Evolutionary conservation across 768 basidiomycete genomes (phyloP), one percentile per base, ranked within the genome.

Genomic region (Holtermanniella nyarrowii): DNA sequence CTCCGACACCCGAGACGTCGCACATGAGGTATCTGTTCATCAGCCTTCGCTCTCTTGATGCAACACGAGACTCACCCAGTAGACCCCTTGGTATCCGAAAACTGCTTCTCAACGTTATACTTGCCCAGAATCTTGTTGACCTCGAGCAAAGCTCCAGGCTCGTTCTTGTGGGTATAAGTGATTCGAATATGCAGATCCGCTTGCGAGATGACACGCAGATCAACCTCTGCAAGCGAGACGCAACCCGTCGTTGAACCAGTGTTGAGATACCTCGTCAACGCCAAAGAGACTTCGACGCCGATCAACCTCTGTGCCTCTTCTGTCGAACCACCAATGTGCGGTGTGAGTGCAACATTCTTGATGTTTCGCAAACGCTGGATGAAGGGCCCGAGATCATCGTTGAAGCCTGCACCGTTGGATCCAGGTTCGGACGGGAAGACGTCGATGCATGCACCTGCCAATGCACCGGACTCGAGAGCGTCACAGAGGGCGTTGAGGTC

Each of bases 171-270:
- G 45, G 95, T 85, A 72, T 96, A 82, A 74, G 95, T 97, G 26
- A 99, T 77, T 56, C 95, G 85, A 58, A 96, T 80, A 65, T 85
- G 78, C 46, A 79, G 79, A 66, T 90, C 84, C 58, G 89, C 86
- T 2, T 82, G 80, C 10, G 84, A 81, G 70, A 97, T 93, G 48
- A 88, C 82, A 53, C 93, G 85, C 39, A 99, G 77, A 74, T 93
- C 88, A 63, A 99, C 91, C 75, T 96, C 93, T 45, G 95, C 93
- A 82, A 99, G 96, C 77, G 97, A 97, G 77, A 97, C 95, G 2
- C 89, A 84, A 44, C 90, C 89, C 50, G 88, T 55, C 2, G 88
- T 86, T 22, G 89, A 83, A 46, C 95, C 95, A 67, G 83, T 88
- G 73, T 83, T 85, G 70, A 97, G 82, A 74, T 96, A 99, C 49